Evolutionary conservation across 2,329 filamentous ascomycete species (phyloP).

Genomic region (Zalaria sp.): DNA sequence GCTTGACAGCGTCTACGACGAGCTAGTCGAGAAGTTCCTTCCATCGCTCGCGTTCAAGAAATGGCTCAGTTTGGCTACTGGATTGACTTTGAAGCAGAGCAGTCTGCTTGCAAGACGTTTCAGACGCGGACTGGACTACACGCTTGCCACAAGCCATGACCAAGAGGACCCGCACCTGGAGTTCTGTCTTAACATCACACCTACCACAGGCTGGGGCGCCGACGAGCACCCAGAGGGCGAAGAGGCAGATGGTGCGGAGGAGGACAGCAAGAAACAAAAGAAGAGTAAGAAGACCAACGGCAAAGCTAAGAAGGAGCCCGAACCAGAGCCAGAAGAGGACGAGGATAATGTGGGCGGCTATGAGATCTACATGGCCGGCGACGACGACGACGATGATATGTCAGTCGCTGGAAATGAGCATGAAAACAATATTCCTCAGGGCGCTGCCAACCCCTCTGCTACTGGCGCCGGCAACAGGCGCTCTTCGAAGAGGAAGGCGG

Average conservation of each 20-base stretch:
- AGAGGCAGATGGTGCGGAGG: conserved; percentile 18
- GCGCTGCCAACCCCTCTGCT: conserved; percentile 19
- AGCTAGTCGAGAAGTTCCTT: conserved; percentile 68
- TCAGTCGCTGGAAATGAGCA: conserved; percentile 20
- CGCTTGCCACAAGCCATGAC: conserved; percentile 73
- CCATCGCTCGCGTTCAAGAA: conserved; percentile 77
- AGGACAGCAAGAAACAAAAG: conserved; percentile 1
- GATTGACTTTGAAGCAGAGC: conserved; percentile 55
- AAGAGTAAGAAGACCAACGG: conserved; percentile 12
- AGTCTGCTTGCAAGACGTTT: conserved; percentile 79
- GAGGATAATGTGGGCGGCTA: conserved; percentile 57
- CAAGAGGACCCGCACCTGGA: conserved; percentile 64
- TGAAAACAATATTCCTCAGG: conserved; percentile 20
- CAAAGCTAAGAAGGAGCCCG: conserved; percentile 18
- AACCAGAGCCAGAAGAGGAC: conserved; percentile 23
- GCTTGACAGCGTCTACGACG: conserved; percentile 44
- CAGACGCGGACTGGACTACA: conserved; percentile 78
- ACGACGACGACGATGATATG: conserved; percentile 54
- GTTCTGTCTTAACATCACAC: conserved; percentile 75
- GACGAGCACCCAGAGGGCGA: conserved; percentile 42
- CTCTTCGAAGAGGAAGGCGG: conserved; percentile 27
- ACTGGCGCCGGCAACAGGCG: conserved; percentile 34
- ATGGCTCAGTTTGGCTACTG: conserved; percentile 77
- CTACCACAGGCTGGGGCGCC: conserved; percentile 71
- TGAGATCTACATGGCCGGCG: conserved; percentile 85